phyloP scores from a whole-genome alignment of 1,139 yeast species.

The Yarrowia galli region DNA sequence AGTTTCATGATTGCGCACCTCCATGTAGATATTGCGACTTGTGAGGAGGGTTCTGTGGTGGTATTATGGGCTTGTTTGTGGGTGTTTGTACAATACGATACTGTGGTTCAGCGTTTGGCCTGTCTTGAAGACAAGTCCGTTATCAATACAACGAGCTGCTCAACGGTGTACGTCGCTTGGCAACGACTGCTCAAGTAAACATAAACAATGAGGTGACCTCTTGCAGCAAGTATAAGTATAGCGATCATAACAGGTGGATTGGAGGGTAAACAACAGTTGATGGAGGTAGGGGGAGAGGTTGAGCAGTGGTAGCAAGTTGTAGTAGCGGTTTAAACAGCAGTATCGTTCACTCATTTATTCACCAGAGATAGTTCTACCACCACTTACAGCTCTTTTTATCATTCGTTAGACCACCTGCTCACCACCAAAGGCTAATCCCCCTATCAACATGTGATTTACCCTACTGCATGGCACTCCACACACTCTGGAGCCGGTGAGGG shows the following conservation, averaged over 20 bases:
- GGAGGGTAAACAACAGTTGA: too few relatives aligned
- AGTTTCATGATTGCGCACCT: conserved; percentile 31
- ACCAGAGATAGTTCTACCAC: too few relatives aligned
- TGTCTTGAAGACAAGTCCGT: too few relatives aligned
- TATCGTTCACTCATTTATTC: too few relatives aligned
- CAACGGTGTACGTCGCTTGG: not conserved
- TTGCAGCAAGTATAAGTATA: not conserved
- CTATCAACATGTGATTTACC: conserved; percentile 30
- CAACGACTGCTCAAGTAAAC: conserved; percentile 10
- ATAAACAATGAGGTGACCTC: not conserved
- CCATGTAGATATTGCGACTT: conserved; percentile 6
- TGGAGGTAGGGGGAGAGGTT: too few relatives aligned
- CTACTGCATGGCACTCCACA: conserved; percentile 34
- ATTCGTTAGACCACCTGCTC: not conserved
- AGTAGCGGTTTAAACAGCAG: too few relatives aligned
- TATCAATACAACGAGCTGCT: too few relatives aligned
- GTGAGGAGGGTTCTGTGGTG: not conserved
- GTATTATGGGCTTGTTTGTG: too few relatives aligned
- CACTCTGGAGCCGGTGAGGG: conserved; percentile 2
- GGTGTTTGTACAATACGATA: too few relatives aligned
- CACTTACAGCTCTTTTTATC: too few relatives aligned
- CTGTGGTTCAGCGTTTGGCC: too few relatives aligned
- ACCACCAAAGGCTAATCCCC: conserved; percentile 20
- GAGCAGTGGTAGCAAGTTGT: too few relatives aligned
- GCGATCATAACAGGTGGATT: not conserved